Evolutionary conservation across 78 protist species (phyloP).

Genomic region (Planoprotostelium fungivorum): DNA sequence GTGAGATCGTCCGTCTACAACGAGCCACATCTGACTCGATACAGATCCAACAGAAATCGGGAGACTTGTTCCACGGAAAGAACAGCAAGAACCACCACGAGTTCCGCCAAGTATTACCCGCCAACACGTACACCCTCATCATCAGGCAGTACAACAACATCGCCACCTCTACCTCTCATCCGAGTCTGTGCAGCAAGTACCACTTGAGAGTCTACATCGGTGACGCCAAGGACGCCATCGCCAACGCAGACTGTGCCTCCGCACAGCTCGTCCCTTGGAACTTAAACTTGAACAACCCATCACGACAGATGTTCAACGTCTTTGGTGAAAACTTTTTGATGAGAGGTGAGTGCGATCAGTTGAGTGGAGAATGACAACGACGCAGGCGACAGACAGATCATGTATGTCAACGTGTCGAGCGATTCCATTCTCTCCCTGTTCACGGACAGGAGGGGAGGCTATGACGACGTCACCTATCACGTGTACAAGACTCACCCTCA

Average conservation of each 20-base stretch:
- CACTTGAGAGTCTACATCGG: not conserved
- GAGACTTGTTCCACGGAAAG: not conserved
- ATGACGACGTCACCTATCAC: not conserved
- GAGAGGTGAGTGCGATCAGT: not conserved
- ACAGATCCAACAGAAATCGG: not conserved
- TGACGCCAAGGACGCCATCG: not conserved
- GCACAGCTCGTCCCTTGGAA: not conserved
- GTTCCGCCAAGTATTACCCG: not conserved
- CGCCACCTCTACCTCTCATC: not conserved
- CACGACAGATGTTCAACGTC: not conserved
- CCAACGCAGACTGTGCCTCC: not conserved
- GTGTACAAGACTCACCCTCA: not conserved
- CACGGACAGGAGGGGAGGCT: not conserved
- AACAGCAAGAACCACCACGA: not conserved
- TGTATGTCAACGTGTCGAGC: not conserved
- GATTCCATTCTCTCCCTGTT: not conserved
- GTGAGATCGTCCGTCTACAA: not conserved
- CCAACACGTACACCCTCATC: not conserved
- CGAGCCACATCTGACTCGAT: not conserved
- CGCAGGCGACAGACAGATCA: not conserved
- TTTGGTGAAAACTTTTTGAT: not conserved
- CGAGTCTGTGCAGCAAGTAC: not conserved
- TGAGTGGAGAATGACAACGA: not conserved
- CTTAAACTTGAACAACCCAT: not conserved
- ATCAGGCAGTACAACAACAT: not conserved